Percentiles rank a stretch among this genome's conserved stretches.
Conservation (phyloP, 164 flowering plant species). For the Vitis rupestris region DNA sequence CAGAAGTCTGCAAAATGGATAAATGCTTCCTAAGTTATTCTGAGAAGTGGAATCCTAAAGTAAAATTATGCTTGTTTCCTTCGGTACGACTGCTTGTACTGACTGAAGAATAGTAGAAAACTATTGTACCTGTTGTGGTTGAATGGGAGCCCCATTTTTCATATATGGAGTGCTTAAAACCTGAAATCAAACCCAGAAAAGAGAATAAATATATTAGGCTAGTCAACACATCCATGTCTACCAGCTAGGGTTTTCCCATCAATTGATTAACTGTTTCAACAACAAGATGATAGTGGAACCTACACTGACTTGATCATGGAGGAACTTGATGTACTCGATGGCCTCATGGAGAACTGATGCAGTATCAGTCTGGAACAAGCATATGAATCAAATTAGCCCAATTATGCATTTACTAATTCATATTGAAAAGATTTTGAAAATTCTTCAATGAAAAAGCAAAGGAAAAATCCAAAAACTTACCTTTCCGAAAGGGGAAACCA, state of each 20-base stretch:
- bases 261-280: not conserved
- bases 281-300: slow-evolving; percentile 18
- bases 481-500: slow-evolving; percentile 87
- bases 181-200: slow-evolving; percentile 27
- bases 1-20: slow-evolving; percentile 16
- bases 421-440: not conserved
- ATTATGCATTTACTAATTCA: no score
- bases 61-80: not conserved
- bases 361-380: slow-evolving; percentile 61
- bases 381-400: not conserved
- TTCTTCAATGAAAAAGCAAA: slow-evolving; percentile 1
- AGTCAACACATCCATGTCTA: not conserved
- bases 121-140: slow-evolving; percentile 44
- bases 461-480: slow-evolving; percentile 35
- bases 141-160: slow-evolving; percentile 46
- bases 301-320: slow-evolving; percentile 80
- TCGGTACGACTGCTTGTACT: not conserved
- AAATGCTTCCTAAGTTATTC: not conserved
- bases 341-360: slow-evolving; percentile 86
- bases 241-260: not conserved
- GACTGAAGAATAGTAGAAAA: not conserved
- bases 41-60: not conserved
- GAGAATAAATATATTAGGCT: not conserved
- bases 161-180: slow-evolving; percentile 57
- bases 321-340: slow-evolving; percentile 71